Evolutionary conservation across 768 basidiomycete species (phyloP).

Genomic region (Boletus reticulatus): DNA sequence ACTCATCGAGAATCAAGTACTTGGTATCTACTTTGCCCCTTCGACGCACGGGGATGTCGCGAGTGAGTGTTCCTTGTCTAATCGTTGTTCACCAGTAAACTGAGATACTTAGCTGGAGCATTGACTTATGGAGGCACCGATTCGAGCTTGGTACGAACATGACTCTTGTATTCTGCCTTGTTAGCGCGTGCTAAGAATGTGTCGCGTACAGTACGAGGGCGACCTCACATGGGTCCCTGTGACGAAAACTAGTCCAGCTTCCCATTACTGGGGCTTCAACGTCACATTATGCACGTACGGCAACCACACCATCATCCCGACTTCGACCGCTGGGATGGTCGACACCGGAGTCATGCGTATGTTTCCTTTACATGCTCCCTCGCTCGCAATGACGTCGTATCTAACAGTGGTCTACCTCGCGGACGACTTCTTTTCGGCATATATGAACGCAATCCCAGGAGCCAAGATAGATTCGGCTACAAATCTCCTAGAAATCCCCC

Average conservation of each 20-base stretch:
- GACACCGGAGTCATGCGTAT: constrained; percentile 24
- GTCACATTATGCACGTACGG: constrained; percentile 19
- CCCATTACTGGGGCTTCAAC: constrained; percentile 30
- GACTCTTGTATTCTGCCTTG: too few species aligned
- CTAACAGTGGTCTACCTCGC: constrained; percentile 22
- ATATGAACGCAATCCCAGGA: constrained; percentile 16
- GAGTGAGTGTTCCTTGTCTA: constrained; percentile 5
- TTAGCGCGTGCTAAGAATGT: neutral
- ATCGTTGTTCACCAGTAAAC: neutral
- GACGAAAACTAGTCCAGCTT: constrained; percentile 24
- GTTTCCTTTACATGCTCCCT: neutral
- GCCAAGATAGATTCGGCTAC: neutral
- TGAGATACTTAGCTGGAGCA: constrained; percentile 22
- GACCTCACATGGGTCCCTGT: constrained; percentile 21
- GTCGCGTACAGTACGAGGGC: constrained; percentile 18
- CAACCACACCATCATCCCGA: constrained; percentile 6
- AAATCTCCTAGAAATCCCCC: constrained; percentile 15
- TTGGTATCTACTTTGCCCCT: constrained; percentile 25
- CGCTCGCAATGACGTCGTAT: neutral
- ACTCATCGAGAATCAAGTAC: constrained; percentile 9
- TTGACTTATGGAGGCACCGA: constrained; percentile 26
- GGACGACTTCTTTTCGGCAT: constrained; percentile 14
- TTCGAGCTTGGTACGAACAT: constrained; percentile 12
- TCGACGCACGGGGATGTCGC: constrained; percentile 11
- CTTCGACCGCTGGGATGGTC: constrained; percentile 27